Base-by-base conservation (phyloP, 495 filamentous ascomycete genomes). In the Tetracladium setigerum region DNA sequence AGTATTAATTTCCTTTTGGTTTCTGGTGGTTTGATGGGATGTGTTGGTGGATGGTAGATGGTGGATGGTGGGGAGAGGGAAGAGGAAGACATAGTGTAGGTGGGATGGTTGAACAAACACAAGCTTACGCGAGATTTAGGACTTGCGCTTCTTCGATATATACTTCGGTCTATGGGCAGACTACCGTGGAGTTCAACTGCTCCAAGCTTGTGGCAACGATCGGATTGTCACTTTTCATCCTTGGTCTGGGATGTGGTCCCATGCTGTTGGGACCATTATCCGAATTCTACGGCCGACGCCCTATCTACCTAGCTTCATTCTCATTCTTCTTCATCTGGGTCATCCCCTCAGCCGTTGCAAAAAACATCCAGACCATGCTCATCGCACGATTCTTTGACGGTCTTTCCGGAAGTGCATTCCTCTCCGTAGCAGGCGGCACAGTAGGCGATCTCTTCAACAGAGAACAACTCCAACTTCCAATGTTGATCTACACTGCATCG, bases 71-170 rank as follows among this genome's bases (percentile, higher is more conserved):
- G 35, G 32, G 17, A 8, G 10, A n/a, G 15, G 12, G 11, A 40
- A 15, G 30, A 5, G 10, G 18, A 38, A 22, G 24, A n/a, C 39
- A 38, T n/a, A n/a, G n/a, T n/a, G n/a, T n/a, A 17, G 27, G 13
- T 13, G 32, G 14, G 10, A 19, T 42, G 16, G 32, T 13, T 15
- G 22, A 3, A 42, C 55, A 39, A 54, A 33, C 7, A 15, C 1
- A 18, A 9, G 22, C 30, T 42, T 46, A 35, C 16, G 0, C 13
- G 4, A 45, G 11, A 27, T 17, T n/a, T 59, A 91, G 87, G 41
- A 96, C 91, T 5, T 91, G 87, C 62, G 78, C 87, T 2, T 91
- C 86, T 16, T 90, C 89, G 1, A 81, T 95, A 57, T 96, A 98
- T 59, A 91, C 89, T 2, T 78, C 78, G 8, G 94, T 85, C 0